Evolutionary conservation across 2,329 filamentous ascomycete genomes (phyloP).

Genomic region (Colletotrichum tabaci): DNA sequence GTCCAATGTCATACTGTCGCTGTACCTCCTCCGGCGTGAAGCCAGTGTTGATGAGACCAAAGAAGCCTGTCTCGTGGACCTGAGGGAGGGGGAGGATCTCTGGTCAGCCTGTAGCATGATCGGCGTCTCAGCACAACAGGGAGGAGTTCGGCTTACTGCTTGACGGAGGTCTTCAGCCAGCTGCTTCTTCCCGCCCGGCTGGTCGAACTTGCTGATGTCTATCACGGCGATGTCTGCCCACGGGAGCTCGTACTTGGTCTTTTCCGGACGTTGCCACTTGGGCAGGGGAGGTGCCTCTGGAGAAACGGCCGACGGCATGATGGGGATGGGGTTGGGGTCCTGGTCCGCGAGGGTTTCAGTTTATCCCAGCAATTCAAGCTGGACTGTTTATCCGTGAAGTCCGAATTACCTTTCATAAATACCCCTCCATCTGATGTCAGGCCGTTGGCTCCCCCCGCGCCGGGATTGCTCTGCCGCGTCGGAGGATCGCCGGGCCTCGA

Average conservation of each 20-base stretch:
- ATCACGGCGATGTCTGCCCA: conserved; percentile 70
- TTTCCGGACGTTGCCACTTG: conserved; percentile 48
- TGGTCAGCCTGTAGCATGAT: not conserved
- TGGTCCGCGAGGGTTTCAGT: not conserved
- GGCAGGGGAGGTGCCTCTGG: conserved; percentile 39
- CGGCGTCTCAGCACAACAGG: too few species aligned
- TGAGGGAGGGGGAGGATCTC: conserved; percentile 7
- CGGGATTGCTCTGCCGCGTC: conserved; percentile 3
- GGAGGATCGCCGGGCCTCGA: conserved; percentile 20
- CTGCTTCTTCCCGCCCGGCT: conserved; percentile 64
- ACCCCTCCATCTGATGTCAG: conserved; percentile 32
- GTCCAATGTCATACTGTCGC: conserved; percentile 67
- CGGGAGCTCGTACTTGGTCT: conserved; percentile 47
- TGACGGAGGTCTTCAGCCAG: conserved; percentile 67
- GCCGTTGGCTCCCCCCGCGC: conserved; percentile 15
- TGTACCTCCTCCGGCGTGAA: conserved; percentile 66
- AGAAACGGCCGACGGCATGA: conserved; percentile 36
- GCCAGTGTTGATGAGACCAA: conserved; percentile 69
- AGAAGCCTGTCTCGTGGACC: conserved; percentile 60
- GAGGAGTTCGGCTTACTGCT: conserved; percentile 54
- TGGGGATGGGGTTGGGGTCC: not conserved
- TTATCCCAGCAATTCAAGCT: too few species aligned
- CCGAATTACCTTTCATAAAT: conserved; percentile 9
- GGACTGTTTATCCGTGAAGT: not conserved
- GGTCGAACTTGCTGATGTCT: conserved; percentile 63